phyloP scores from a whole-genome alignment of 139 green algal species.

The Monoraphidium neglectum region DNA sequence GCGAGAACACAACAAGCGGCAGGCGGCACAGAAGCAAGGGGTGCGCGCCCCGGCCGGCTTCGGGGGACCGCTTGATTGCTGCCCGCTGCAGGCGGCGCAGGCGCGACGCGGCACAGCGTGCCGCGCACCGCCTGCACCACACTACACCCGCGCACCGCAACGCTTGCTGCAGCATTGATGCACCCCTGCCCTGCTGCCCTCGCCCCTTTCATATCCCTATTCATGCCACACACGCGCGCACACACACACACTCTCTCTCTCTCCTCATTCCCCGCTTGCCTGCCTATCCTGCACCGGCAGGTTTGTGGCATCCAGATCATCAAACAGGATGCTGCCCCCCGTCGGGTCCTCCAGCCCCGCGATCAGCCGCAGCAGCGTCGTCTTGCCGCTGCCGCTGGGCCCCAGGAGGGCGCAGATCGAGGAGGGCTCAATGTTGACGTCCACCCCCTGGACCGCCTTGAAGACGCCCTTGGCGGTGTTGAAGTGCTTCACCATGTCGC shows the following conservation, averaged over 20 bases:
- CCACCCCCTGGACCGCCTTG: constrained; percentile 65
- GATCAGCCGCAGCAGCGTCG: constrained; percentile 84
- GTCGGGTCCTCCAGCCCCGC: constrained; percentile 79
- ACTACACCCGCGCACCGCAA: no score
- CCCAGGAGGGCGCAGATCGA: constrained; percentile 79
- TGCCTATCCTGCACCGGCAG: constrained; percentile 44
- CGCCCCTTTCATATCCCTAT: no score
- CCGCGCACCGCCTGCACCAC: no score
- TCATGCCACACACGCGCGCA: not conserved
- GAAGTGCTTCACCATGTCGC: constrained; percentile 75
- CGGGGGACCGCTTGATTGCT: no score
- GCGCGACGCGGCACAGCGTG: no score
- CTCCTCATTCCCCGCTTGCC: not conserved
- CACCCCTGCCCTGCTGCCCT: no score
- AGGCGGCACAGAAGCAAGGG: no score
- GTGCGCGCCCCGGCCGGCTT: no score
- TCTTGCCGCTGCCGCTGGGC: constrained; percentile 81
- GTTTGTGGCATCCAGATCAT: constrained; percentile 62
- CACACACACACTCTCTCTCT: not conserved
- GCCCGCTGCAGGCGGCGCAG: no score
- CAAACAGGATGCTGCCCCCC: constrained; percentile 74
- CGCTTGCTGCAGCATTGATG: no score
- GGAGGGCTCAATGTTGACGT: constrained; percentile 64
- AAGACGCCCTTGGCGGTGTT: constrained; percentile 63
- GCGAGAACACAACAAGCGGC: no score